Evolutionary conservation across 306 rosid species (phyloP), one percentile per base, ranked within the genome.

Genomic region (Medicago truncatula): DNA sequence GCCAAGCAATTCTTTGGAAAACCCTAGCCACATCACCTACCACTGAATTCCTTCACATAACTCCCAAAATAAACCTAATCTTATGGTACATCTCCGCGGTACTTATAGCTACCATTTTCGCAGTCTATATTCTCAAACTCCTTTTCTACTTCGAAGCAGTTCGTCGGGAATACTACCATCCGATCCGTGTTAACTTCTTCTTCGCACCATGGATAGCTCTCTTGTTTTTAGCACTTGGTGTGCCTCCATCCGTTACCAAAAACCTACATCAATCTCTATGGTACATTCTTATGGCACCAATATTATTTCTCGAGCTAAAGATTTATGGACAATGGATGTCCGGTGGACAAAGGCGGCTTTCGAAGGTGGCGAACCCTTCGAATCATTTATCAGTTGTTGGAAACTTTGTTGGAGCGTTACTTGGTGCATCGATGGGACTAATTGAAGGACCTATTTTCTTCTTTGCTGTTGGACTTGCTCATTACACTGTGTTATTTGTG

Each of bases 311-410:
- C 15, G 97, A 91, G 86, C 90, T 93, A 17, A 93, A 93, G 87
- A 88, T 93, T 34, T 93, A 93, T 43, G 98, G 98, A 80, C 98
- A 93, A 56, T 93, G 98, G 98, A 93, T 93, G 98, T 93, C 97
- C 5, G 97, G 97, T n/a, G 97, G 97, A 4, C 96, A 86, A 58
- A 82, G 94, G 71, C 83, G 98, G 80, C 91, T 93, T 9, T 94
- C 97, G 16, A 89, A 85, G 62, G 98, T 94, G 74, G 97, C 96
- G 0, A 94, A 94, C 67, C 98, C 98, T 57, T 85, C 92, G 23
- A 94, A 94, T 66, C 96, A 94, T 70, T 85, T 94, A 39, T 85
- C 98, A 6, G 5, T 94, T 57, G 93, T 91, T 40, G 97, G 98
- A 14, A 94, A 91, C 67, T 94, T 94, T 87, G 97, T 91, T 2